Conservation (phyloP, 2,329 filamentous ascomycete genomes). For the Alternaria sp. region DNA sequence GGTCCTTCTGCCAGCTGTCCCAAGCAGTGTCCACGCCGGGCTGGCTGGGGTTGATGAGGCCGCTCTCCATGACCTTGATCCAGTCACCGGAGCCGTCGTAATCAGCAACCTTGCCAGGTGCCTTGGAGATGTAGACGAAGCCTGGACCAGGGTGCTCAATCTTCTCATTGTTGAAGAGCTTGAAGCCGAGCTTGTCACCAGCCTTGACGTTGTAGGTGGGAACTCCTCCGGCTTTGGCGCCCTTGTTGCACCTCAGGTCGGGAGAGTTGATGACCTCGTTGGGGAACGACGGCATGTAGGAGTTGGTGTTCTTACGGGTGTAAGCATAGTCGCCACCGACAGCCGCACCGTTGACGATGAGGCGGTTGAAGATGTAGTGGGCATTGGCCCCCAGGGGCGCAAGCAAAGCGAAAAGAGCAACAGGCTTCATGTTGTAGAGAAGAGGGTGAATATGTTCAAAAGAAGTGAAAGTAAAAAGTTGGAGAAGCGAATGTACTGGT, state of each 20-base stretch:
- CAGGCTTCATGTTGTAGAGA: slow-evolving; percentile 41
- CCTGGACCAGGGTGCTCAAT: slow-evolving; percentile 54
- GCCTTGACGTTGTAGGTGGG: slow-evolving; percentile 51
- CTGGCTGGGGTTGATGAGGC: slow-evolving; percentile 37
- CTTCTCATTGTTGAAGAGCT: slow-evolving; percentile 61
- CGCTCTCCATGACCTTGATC: slow-evolving; percentile 48
- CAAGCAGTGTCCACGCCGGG: slow-evolving; percentile 37
- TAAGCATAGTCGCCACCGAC: slow-evolving; percentile 48
- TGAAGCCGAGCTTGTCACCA: slow-evolving; percentile 61
- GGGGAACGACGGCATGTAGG: slow-evolving; percentile 45
- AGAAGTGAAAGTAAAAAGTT: slow-evolving; percentile 17
- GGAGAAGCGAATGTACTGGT: slow-evolving; percentile 11
- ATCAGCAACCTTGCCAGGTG: slow-evolving; percentile 71
- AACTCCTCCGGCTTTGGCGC: slow-evolving; percentile 44
- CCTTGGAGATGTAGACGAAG: slow-evolving; percentile 55
- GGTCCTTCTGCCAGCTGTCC: slow-evolving; percentile 53
- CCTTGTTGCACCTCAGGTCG: slow-evolving; percentile 50
- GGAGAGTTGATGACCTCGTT: slow-evolving; percentile 44
- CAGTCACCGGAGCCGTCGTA: slow-evolving; percentile 70
- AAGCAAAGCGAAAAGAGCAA: slow-evolving; percentile 37
- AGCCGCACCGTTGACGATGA: slow-evolving; percentile 44
- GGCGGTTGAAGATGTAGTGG: slow-evolving; percentile 51
- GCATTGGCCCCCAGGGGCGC: slow-evolving; percentile 37
- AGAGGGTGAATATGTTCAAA: slow-evolving; percentile 17
- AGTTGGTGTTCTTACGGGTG: slow-evolving; percentile 48